These are phyloP conservation scores for Dujonia santamariae DNA, from an alignment of 1,139 yeast species.

Conservation along the genomic window DNA sequence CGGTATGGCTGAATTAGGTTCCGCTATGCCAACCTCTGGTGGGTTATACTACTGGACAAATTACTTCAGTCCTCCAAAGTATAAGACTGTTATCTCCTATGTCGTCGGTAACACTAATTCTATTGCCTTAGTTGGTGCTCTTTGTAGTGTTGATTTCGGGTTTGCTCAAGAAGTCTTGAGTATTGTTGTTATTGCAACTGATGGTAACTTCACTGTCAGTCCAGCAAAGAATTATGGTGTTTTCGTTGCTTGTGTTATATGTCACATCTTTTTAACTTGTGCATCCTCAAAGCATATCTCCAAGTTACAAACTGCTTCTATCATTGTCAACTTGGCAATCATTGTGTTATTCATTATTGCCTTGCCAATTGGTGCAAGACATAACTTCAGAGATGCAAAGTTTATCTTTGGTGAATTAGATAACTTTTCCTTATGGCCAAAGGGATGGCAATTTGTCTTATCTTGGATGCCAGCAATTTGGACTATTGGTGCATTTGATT, in stretches of 20 bases:
- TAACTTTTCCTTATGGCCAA: constrained; percentile 16
- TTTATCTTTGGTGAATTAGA: constrained; percentile 18
- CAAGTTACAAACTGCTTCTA: constrained; percentile 20
- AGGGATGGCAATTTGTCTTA: constrained; percentile 22
- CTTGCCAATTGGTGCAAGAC: constrained; percentile 25
- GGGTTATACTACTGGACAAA: constrained; percentile 56
- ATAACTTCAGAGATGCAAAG: constrained; percentile 14
- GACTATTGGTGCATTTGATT: constrained; percentile 33
- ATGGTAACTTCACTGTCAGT: constrained; percentile 22
- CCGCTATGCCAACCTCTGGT: constrained; percentile 63
- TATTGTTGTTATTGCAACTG: constrained; percentile 19
- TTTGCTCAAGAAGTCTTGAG: constrained; percentile 25
- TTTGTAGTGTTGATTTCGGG: constrained; percentile 27
- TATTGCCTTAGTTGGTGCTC: constrained; percentile 24
- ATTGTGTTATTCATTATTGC: constrained; percentile 21
- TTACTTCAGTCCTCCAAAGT: constrained; percentile 22
- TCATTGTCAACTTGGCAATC: constrained; percentile 15
- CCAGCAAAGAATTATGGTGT: constrained; percentile 24
- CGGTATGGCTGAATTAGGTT: constrained; percentile 57
- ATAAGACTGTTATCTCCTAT: constrained; percentile 22
- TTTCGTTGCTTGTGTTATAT: constrained; percentile 22
- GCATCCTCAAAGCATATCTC: constrained; percentile 20
- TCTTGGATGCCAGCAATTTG: constrained; percentile 32
- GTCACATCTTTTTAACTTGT: constrained; percentile 19
- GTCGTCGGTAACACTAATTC: constrained; percentile 27